Evolutionary conservation across 495 filamentous ascomycete genomes (phyloP), one percentile per base, ranked within the genome.

Genomic region (Xylaria venustula): DNA sequence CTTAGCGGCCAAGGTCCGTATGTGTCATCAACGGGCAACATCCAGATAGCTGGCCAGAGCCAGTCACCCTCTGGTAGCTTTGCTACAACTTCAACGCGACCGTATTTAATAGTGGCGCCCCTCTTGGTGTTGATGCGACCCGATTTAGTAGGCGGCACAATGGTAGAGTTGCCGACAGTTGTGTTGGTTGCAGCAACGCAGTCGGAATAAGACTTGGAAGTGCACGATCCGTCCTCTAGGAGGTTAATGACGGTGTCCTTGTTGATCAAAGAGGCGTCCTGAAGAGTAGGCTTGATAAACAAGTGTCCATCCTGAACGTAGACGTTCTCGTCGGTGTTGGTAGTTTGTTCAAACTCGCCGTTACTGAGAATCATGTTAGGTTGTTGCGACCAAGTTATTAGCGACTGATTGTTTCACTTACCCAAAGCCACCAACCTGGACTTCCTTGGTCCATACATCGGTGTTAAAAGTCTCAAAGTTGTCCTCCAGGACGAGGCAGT

Each of bases 1-100:
- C 88, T 91, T 26, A 72, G 71, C 0, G 91, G 91, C 91, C 91
- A 95, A 9, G 80, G 64, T 2, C 91, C 91, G 71, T 93, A 95
- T 4, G 77, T 85, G 36, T 82, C 75, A 30, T 88, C 76, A 32
- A 85, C 83, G 7, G 91, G 91, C 81, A 95, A 80, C 90, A 95
- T 90, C 89, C 91, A 94, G 66, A 95, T 93, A 40, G 90, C 91
- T 22, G 91, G 91, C 91, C 91, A 95, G 23, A 95, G 79, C 91
- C 91, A 95, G 69, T 93, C 90, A 28, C 91, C 91, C 8, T 74
- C 73, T 1, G 91, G 89, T 17, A 93, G 70, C 65, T 86, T 87
- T 23, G 91, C 91, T 3, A 77, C 84, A 7, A 95, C 90, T 70
- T 95, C 89, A 51, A 95, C 81, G 42, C 90, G 87, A 51, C 91